Evolutionary conservation across 2,329 filamentous ascomycete species (phyloP).

Genomic region (Didymella glomerata): DNA sequence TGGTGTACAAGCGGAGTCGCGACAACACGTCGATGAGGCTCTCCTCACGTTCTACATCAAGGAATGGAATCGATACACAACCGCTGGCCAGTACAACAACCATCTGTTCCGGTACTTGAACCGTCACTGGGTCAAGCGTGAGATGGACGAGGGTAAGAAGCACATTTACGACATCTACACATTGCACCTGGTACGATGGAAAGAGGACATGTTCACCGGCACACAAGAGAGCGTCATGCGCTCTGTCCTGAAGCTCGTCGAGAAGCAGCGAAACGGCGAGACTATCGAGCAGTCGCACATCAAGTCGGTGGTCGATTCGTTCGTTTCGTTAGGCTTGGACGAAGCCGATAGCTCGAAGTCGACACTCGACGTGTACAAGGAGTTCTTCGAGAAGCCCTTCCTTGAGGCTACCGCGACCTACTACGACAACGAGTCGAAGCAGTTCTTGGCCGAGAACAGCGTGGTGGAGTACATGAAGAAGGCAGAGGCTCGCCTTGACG

Average conservation of each 20-base stretch:
- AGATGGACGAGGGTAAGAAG: conserved; percentile 99
- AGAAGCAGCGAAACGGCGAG: conserved; percentile 96
- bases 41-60: conserved; percentile 92
- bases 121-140: conserved; percentile 97
- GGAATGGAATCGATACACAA: conserved; percentile 96
- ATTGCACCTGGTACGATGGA: conserved; percentile 94
- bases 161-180: conserved; percentile 98
- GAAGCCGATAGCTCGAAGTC: conserved; percentile 93
- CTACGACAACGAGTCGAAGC: conserved; percentile 90
- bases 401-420: conserved; percentile 83
- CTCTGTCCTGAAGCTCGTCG: conserved; percentile 90
- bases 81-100: conserved; percentile 95
- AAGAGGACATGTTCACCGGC: conserved; percentile 83
- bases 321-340: conserved; percentile 90
- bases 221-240: conserved; percentile 92
- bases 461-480: conserved; percentile 99
- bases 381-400: conserved; percentile 92
- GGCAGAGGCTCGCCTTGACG: conserved; percentile 85
- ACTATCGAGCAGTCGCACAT: conserved; percentile 98
- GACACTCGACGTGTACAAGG: conserved; percentile 92
- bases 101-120: conserved; percentile 97
- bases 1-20: conserved; percentile 75
- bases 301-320: conserved; percentile 95
- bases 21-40: conserved; percentile 86
- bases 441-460: conserved; percentile 94